Base-by-base conservation (phyloP, 805 yeast species). In the Candida vaughaniae region DNA sequence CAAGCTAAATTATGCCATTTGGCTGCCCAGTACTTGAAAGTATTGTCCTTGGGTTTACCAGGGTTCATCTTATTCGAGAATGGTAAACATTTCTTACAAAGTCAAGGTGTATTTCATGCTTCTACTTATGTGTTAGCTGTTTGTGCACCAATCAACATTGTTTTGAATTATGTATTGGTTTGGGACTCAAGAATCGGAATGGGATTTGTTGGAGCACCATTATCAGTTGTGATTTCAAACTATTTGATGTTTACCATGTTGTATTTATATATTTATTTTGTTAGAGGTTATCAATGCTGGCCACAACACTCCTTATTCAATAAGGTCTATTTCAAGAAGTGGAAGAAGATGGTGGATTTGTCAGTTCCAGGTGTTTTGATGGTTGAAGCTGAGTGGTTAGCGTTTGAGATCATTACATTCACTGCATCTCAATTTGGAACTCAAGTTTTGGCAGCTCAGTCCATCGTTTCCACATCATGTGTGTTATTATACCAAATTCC, bases 61-160 rank as follows among this genome's bases (percentile, higher is more conserved):
- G 91, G 87, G 0, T 84, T 76, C 54, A 78, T 83, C 19, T 49
- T 78, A n/a, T 77, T 77, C 49, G 91, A 85, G 60, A 79, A 81
- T 46, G 79, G 82, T 33, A 84, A 84, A 55, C 78, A 85, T 55
- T 85, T 72, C 50, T 63, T 85, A 48, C 91, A 85, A 57, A 74
- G 86, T 31, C 91, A 85, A 62, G 87, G 87, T 16, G 73, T 83
- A 6, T 85, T 84, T 59, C 86, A 84, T 56, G 91, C 91, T 6
- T 80, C 89, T 8, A 84, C 90, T 0, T 80, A 82, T 46, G 83
- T 82, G 17, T 62, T 85, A 27, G 60, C 77, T 26, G 49, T 84
- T 19, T 83, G 88, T 60, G 90, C 90, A 3, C 91, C 93, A 6
- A 58, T 84, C 42, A 85, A 85, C 52, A 84, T 83, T 0, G 42